Percentiles rank a stretch among this genome's conserved stretches.
Conservation (phyloP, 345 rosid species). For the Eucalyptus brandiana region DNA sequence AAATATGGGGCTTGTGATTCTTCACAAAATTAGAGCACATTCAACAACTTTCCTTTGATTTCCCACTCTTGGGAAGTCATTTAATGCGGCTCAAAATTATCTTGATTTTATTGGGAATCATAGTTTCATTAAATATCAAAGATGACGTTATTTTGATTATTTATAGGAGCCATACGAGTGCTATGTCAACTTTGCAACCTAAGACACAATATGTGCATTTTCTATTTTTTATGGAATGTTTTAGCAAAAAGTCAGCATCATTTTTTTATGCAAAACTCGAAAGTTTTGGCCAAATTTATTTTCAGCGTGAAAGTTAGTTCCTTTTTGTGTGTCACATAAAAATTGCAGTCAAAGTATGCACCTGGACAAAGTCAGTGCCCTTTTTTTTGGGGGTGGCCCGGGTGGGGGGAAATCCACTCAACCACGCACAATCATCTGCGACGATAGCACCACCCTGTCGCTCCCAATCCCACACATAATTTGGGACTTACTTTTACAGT, state of each 20-base stretch:
- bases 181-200: not conserved
- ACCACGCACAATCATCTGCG: not conserved
- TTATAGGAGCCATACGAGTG: not conserved
- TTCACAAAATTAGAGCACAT: not conserved
- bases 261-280: not conserved
- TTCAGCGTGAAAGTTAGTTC: not conserved
- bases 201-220: not conserved
- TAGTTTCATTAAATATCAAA: not conserved
- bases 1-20: not conserved
- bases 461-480: not conserved
- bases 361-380: not conserved
- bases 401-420: not conserved
- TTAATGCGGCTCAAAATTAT: not conserved
- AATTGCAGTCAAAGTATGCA: not conserved
- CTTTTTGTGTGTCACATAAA: not conserved
- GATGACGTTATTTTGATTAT: not conserved
- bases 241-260: not conserved
- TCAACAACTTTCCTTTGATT: not conserved
- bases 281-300: not conserved
- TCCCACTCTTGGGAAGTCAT: not conserved
- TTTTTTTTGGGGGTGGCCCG: not conserved
- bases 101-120: not conserved
- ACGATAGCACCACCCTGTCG: not conserved
- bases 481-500: not conserved
- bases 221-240: too few relatives aligned